phyloP scores from a whole-genome alignment of 2,329 filamentous ascomycete genomes.

The Epichloe sibirici region DNA sequence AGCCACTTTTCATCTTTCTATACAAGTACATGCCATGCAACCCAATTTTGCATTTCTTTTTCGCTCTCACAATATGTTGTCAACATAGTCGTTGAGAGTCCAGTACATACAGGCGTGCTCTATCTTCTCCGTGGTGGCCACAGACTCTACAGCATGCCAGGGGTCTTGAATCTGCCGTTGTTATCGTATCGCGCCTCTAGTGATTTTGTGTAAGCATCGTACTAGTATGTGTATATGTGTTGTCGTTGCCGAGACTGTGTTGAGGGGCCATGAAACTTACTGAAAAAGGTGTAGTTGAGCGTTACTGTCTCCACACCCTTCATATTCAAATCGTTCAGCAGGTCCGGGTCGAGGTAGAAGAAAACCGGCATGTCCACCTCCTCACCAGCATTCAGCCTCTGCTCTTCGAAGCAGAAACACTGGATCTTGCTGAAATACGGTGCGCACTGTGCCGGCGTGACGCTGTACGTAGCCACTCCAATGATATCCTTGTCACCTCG shows the following conservation, averaged over 20 bases:
- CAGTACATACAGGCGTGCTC: neutral
- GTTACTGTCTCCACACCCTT: constrained; percentile 90
- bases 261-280: constrained; percentile 39
- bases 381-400: constrained; percentile 86
- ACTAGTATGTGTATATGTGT: neutral
- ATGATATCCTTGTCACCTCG: constrained; percentile 86
- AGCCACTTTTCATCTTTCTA: neutral
- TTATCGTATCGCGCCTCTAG: constrained; percentile 34
- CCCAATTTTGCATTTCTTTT: neutral
- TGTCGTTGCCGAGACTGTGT: neutral
- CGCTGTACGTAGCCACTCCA: constrained; percentile 93
- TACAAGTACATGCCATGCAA: neutral
- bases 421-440: constrained; percentile 99
- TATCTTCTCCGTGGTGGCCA: neutral
- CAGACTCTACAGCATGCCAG: constrained; percentile 13
- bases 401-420: constrained; percentile 98
- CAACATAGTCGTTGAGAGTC: neutral
- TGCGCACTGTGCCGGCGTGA: constrained; percentile 88
- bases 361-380: constrained; percentile 99
- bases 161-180: constrained; percentile 31
- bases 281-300: constrained; percentile 96
- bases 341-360: constrained; percentile 95
- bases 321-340: constrained; percentile 87
- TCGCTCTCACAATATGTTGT: neutral
- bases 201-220: neutral